Base-by-base conservation (phyloP, 148 eudicot species). In the Rheum nobile region DNA sequence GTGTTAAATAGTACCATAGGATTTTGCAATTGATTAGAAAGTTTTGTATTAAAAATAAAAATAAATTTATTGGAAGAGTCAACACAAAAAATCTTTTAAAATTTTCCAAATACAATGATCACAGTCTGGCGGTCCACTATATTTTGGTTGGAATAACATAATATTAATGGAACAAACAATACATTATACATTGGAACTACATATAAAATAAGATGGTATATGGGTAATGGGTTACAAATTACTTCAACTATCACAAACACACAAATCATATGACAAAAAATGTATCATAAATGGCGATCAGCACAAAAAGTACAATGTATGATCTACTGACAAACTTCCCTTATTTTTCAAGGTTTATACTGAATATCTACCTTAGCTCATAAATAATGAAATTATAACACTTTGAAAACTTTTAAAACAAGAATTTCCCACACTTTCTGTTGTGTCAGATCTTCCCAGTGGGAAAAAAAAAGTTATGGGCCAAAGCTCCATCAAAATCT, bases 101-200 rank as follows among this genome's bases (percentile, higher is more conserved):
- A 31, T 65, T 34, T 32, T 65, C 41, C 34, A 32, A 65, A 65
- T 28, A 41, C 70, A 65, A 65, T 65, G 6, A 65, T 32, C 70
- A 34, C 70, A 65, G 9, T 32, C 16, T 34, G 70, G 70, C 70
- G 70, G 70, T 65, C 70, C 70, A 65, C 41, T 65, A 5, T 41
- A 65, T 17, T 28, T 65, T 32, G 22, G 10, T 34, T 65, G 38
- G 65, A 57, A 57, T 24, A 24, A 24, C 14, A 10, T 9, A 52
- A 21, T 52, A 52, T 7, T n/a, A 52, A 22, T 52, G 26, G 67
- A 61, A 7, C 67, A 54, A 21, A 24, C 12, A 54, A 8, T 1
- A n/a, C n/a, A n/a, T n/a, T n/a, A n/a, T 41, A 22, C 12, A 54
- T 22, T 46, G 2, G 63, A 24, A 21, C 12, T 24, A 54, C 31